Conservation (phyloP, 169 alveolate genomes). For the Cryptosporidium sp. region DNA sequence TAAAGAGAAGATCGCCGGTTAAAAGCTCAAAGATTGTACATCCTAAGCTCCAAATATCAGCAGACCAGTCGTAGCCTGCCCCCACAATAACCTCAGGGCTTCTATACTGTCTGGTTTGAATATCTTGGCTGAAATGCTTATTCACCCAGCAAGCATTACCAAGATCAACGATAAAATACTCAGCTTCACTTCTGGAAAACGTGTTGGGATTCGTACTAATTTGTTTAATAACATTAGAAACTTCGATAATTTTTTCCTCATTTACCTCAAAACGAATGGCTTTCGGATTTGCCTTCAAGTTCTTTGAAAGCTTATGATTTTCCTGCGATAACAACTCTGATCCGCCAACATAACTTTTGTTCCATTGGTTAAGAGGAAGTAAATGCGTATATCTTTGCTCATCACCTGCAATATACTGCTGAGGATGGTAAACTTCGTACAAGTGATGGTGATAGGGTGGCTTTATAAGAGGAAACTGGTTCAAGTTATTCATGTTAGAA, state of each 20-base stretch:
- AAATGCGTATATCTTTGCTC: constrained; percentile 67
- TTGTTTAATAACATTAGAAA: constrained; percentile 9
- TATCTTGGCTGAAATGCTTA: constrained; percentile 95
- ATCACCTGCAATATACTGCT: constrained; percentile 59
- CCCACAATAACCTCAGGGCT: constrained; percentile 98
- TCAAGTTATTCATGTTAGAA: neutral
- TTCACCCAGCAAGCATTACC: constrained; percentile 99
- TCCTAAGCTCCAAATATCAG: constrained; percentile 98
- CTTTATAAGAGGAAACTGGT: constrained; percentile 59
- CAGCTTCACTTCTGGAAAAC: constrained; percentile 83
- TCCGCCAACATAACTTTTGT: constrained; percentile 28
- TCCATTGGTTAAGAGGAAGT: constrained; percentile 69
- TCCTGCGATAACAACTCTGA: neutral
- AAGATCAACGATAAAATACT: constrained; percentile 94
- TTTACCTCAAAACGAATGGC: neutral
- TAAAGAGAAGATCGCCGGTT: constrained; percentile 98
- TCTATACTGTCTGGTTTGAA: constrained; percentile 97
- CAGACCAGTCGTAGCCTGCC: constrained; percentile 93
- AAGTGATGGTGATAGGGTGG: constrained; percentile 62
- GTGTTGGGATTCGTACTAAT: constrained; percentile 71
- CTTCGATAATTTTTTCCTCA: neutral
- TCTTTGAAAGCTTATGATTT: neutral
- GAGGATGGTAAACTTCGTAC: constrained; percentile 67
- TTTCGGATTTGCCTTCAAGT: neutral
- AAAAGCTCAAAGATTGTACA: constrained; percentile 97